Percentiles rank a stretch among this genome's conserved stretches.
Evolutionary conservation across 2,329 filamentous ascomycete species (phyloP).

Genomic region (Periconia macrospinosa): DNA sequence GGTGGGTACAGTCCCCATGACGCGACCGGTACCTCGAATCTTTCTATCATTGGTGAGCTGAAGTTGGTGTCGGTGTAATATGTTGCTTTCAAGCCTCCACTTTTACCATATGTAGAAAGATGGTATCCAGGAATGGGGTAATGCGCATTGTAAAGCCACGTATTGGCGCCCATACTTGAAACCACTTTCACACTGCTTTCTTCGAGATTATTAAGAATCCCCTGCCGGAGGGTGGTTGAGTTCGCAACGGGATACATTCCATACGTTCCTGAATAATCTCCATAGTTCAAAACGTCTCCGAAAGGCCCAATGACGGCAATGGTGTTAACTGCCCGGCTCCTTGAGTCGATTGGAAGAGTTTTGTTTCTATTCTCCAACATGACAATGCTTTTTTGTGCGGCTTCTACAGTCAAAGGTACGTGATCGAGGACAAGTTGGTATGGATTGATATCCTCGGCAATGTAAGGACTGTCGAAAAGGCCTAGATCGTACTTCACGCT

Average conservation of each 20-base stretch:
- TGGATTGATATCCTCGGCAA: constrained; percentile 40
- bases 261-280: constrained; percentile 49
- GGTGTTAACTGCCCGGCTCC: constrained; percentile 31
- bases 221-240: constrained; percentile 46
- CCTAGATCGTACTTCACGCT: constrained; percentile 50
- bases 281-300: constrained; percentile 47
- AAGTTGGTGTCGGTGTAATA: constrained; percentile 49
- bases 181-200: constrained; percentile 34
- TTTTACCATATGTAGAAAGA: constrained; percentile 41
- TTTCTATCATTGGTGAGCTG: constrained; percentile 28
- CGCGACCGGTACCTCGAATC: constrained; percentile 43
- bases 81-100: constrained; percentile 44
- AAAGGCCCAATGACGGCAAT: constrained; percentile 49
- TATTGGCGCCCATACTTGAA: constrained; percentile 49
- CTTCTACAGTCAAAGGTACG: constrained; percentile 44
- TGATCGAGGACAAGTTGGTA: constrained; percentile 40
- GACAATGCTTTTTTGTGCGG: constrained; percentile 48
- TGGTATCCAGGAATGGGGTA: constrained; percentile 49
- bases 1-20: constrained; percentile 52
- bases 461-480: constrained; percentile 45
- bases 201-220: constrained; percentile 34
- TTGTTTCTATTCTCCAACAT: constrained; percentile 48
- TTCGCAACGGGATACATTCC: constrained; percentile 45
- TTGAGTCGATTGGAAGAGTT: constrained; percentile 41
- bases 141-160: constrained; percentile 50